Evolutionary conservation across 805 yeast species (phyloP).

Genomic region (Starmerella tilneyi): DNA sequence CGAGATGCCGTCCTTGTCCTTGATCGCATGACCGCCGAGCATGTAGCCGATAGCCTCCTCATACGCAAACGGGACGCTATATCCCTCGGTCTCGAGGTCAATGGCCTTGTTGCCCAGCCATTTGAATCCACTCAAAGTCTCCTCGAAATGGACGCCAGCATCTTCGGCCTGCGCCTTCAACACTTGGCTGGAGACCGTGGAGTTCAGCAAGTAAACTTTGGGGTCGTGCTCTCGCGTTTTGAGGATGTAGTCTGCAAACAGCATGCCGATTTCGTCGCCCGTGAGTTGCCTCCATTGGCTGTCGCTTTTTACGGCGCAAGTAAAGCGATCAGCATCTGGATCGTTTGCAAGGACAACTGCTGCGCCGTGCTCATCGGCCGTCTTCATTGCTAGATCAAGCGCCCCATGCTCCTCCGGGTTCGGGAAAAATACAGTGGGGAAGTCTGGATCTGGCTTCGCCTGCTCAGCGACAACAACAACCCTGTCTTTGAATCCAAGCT

Average conservation of each 20-base stretch:
- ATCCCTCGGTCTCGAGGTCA: conserved; percentile 55
- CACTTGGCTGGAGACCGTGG: conserved; percentile 88
- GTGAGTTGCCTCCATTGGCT: conserved; percentile 66
- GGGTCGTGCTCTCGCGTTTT: neutral
- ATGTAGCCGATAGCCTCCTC: conserved; percentile 96
- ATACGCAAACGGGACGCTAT: conserved; percentile 71
- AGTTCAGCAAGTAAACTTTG: conserved; percentile 46
- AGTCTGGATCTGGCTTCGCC: conserved; percentile 66
- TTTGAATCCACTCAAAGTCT: conserved; percentile 90
- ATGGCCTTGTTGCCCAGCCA: conserved; percentile 92
- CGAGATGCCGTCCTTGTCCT: conserved; percentile 87
- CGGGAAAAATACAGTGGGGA: conserved; percentile 80
- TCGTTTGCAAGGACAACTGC: conserved; percentile 74
- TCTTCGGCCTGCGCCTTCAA: conserved; percentile 54
- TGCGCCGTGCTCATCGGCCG: conserved; percentile 46
- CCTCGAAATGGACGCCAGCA: conserved; percentile 54
- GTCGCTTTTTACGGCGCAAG: conserved; percentile 53
- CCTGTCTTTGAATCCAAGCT: conserved; percentile 33
- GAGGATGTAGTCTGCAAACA: conserved; percentile 61
- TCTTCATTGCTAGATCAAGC: conserved; percentile 52
- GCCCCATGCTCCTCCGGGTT: conserved; percentile 97
- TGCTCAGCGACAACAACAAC: conserved; percentile 51
- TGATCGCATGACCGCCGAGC: conserved; percentile 47
- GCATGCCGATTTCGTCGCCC: conserved; percentile 82
- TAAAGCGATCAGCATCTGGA: conserved; percentile 94